These are phyloP conservation scores for Cytospora piceae DNA, from an alignment of 2,329 filamentous ascomycete genomes.

Conservation along the genomic window DNA sequence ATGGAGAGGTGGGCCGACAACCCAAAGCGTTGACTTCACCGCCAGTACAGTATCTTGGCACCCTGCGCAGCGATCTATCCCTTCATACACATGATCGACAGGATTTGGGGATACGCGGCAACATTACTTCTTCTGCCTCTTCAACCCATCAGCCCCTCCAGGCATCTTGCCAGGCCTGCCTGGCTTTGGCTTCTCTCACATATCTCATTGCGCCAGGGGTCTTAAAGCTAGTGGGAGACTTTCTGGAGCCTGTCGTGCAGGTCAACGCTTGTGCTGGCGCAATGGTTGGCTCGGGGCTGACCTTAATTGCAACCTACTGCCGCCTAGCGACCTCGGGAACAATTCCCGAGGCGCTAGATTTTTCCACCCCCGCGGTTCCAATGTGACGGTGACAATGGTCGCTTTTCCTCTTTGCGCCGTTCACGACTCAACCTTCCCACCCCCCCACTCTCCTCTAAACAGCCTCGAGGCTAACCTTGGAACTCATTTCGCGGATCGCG, in stretches of 20 bases:
- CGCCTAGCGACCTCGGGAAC: slow-evolving; percentile 27
- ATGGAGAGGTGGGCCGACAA: slow-evolving; percentile 7
- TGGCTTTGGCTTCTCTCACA: background rate
- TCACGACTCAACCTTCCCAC: slow-evolving; percentile 6
- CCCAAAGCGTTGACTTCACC: slow-evolving; percentile 23
- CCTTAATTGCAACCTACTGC: slow-evolving; percentile 28
- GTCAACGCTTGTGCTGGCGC: slow-evolving; percentile 3
- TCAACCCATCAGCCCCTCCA: background rate
- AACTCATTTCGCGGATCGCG: slow-evolving; percentile 25
- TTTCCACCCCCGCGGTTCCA: slow-evolving; percentile 17
- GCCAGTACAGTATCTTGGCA: slow-evolving; percentile 23
- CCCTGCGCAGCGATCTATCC: slow-evolving; percentile 11
- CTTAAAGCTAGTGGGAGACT: background rate
- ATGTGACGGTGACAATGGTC: background rate
- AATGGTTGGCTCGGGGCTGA: slow-evolving; percentile 20
- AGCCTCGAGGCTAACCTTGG: slow-evolving; percentile 16
- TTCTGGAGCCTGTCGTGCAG: slow-evolving; percentile 11
- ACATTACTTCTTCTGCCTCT: background rate
- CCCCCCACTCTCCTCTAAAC: background rate
- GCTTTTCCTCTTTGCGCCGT: background rate
- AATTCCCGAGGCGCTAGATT: slow-evolving; percentile 27
- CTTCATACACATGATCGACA: slow-evolving; percentile 7
- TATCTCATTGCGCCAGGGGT: background rate
- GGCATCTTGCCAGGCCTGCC: background rate
- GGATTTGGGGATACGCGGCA: background rate